Evolutionary conservation across 495 filamentous ascomycete species (phyloP).

Genomic region (Lophiotrema nucula): DNA sequence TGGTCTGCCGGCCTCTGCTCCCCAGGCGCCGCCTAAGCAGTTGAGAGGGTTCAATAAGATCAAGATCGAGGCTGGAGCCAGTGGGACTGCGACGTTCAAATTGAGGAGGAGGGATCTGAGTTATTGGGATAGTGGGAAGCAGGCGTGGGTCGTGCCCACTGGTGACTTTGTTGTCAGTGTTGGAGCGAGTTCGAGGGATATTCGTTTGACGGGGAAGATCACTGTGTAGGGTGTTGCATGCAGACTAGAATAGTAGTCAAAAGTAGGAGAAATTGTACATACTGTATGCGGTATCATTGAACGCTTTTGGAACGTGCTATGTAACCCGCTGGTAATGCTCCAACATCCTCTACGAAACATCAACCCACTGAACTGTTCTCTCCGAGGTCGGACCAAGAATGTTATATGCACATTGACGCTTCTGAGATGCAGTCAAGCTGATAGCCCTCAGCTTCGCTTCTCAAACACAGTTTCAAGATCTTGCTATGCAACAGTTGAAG

Average conservation of each 20-base stretch:
- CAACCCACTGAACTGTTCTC: too few species aligned
- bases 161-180: slow-evolving; percentile 50
- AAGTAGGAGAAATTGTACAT: slow-evolving; percentile 17
- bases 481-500: too few species aligned
- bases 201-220: slow-evolving; percentile 47
- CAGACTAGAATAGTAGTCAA: background rate
- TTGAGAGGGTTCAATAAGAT: slow-evolving; percentile 60
- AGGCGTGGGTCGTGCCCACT: slow-evolving; percentile 55
- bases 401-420: too few species aligned
- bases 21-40: slow-evolving; percentile 48
- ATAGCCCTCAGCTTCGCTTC: too few species aligned
- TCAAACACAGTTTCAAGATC: too few species aligned
- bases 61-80: slow-evolving; percentile 47
- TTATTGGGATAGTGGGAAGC: slow-evolving; percentile 52
- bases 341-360: too few species aligned
- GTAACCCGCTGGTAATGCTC: too few species aligned
- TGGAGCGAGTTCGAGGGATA: slow-evolving; percentile 54
- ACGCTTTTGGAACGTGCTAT: too few species aligned
- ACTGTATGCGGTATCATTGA: too few species aligned
- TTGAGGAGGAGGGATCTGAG: slow-evolving; percentile 55
- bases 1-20: slow-evolving; percentile 32
- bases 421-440: too few species aligned
- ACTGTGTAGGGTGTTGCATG: slow-evolving; percentile 17
- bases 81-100: slow-evolving; percentile 48
- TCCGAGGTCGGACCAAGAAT: too few species aligned